Percentiles rank a stretch among this genome's conserved stretches.
These are phyloP conservation scores for Scopulariopsis brevicaulis DNA, from an alignment of 2,329 filamentous ascomycete genomes.

Conservation along the genomic window DNA sequence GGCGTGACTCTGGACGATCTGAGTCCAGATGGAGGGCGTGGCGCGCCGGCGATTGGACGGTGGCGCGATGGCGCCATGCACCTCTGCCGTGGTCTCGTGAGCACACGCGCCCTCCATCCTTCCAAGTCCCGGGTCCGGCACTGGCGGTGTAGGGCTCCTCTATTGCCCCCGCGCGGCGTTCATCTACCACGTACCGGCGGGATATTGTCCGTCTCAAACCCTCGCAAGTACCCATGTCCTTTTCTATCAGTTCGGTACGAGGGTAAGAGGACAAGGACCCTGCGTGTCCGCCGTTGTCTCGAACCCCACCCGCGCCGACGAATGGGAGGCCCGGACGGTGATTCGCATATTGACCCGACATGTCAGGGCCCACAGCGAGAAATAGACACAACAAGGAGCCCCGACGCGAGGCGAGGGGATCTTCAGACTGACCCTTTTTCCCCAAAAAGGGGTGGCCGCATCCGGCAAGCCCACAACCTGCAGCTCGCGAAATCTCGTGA, in stretches of 20 bases:
- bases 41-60: background rate
- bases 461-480: background rate
- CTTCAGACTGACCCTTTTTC: background rate
- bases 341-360: background rate
- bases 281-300: background rate
- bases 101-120: background rate
- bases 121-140: background rate
- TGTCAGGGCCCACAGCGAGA: background rate
- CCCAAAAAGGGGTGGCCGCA: background rate
- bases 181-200: no score
- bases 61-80: background rate
- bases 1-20: background rate
- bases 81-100: background rate
- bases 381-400: background rate
- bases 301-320: background rate
- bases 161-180: no score
- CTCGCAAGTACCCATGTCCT: background rate
- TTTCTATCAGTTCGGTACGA: no score
- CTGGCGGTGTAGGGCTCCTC: no score
- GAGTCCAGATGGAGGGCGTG: background rate
- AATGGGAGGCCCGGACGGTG: background rate
- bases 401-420: background rate
- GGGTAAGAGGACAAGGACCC: background rate
- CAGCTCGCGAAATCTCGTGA: background rate
- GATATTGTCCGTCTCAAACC: background rate